Evolutionary conservation across 2,329 filamentous ascomycete genomes (phyloP), one percentile per base, ranked within the genome.

Genomic region (Colletotrichum noveboracense): DNA sequence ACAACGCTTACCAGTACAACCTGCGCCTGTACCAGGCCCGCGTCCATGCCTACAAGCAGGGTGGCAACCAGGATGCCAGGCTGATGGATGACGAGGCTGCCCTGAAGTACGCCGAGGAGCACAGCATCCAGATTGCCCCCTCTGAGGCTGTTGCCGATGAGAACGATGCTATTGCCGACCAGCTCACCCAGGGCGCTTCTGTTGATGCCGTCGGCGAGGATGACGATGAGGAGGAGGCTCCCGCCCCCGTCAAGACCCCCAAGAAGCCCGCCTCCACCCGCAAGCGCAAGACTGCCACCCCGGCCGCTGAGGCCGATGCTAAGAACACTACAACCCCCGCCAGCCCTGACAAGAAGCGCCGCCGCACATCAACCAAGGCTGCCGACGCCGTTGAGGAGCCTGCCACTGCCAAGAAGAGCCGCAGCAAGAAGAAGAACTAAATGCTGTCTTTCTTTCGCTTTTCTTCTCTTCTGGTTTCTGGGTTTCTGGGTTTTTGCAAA

Each of bases 1-100:
- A 92, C 84, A 89, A 91, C 71, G 91, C 91, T 7, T 93, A 93
- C 84, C 90, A 92, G 85, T 93, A 93, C 85, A 93, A 93, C 82
- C 87, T 93, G 66, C 90, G 91, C 36, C 86, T 93, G 66, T 93
- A 93, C 86, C 91, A 93, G 77, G 91, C 91, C 13, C 89, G 91
- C 72, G 90, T 93, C 32, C 90, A 92, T 83, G 91, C 91, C 3
- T 93, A 93, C 86, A 92, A 92, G 87, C 82, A 84, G 38, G 90
- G 90, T 78, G 90, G 90, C 78, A 93, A 93, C 85, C 81, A 83
- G 6, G 81, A 86, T 7, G 91, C 91, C 78, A 91, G 91, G 81
- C 86, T 89, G 78, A 93, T 93, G 91, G 85, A 83, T 4, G 91
- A 93, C 72, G 87, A 91, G 48, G 90, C 92, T 77, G 91, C 91